Percentiles rank a stretch among this genome's conserved stretches.
These are phyloP conservation scores for Diaporthe vexans DNA, from an alignment of 2,329 filamentous ascomycete species.

Conservation along the genomic window DNA sequence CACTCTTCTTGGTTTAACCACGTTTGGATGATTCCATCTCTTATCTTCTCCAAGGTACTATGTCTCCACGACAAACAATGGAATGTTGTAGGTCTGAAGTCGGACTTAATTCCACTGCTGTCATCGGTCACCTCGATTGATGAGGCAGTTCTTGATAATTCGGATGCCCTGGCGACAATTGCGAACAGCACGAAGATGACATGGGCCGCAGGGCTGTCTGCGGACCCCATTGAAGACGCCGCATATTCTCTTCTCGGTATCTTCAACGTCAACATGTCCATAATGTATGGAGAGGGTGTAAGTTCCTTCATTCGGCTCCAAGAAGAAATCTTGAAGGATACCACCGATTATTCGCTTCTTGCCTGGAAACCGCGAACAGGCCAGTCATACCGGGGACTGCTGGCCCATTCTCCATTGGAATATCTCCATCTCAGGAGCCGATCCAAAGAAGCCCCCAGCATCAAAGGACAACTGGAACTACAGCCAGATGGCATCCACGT, in stretches of 20 bases:
- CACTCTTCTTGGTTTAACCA: too few relatives aligned
- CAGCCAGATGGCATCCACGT: background rate
- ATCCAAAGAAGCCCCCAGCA: too few relatives aligned
- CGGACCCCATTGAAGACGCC: conserved; percentile 27
- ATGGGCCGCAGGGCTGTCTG: conserved; percentile 30
- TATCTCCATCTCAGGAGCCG: too few relatives aligned
- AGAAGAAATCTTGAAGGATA: conserved; percentile 34
- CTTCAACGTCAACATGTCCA: conserved; percentile 33
- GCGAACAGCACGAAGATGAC: conserved; percentile 13
- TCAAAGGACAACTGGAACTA: too few relatives aligned
- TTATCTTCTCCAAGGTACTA: too few relatives aligned
- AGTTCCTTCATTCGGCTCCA: conserved; percentile 33
- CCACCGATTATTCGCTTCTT: conserved; percentile 20
- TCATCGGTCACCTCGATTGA: too few relatives aligned
- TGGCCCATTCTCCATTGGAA: conserved; percentile 15
- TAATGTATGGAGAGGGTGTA: conserved; percentile 34
- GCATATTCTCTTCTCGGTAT: conserved; percentile 40
- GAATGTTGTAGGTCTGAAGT: too few relatives aligned
- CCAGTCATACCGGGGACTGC: conserved; percentile 24
- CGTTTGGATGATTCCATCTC: too few relatives aligned
- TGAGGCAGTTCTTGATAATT: too few relatives aligned
- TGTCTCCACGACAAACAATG: too few relatives aligned
- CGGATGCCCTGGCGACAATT: too few relatives aligned
- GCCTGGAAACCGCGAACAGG: conserved; percentile 13
- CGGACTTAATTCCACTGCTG: too few relatives aligned